Base-by-base conservation (phyloP, 2,329 filamentous ascomycete species). In the Aspergillus ochraceoroseus region DNA sequence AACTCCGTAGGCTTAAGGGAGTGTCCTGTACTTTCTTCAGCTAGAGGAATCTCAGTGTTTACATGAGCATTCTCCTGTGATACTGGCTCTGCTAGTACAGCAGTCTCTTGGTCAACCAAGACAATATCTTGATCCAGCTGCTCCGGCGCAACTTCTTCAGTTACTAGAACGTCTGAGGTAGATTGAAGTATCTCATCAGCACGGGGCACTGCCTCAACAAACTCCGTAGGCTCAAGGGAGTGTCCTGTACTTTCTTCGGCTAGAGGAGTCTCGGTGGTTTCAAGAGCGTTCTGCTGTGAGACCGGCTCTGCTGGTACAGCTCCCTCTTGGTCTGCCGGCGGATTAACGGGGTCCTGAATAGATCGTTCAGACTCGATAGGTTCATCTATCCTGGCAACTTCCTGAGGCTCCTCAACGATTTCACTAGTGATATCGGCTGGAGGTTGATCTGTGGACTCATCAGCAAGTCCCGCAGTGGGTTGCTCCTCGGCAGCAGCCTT, bases 401-500 rank as follows among this genome's bases (percentile, higher is more conserved):
- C 18, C n/a, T 6, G 8, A 14, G 48, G 5, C 13, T 48, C 36
- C 6, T 35, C 29, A 25, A 36, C 28, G 14, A 20, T 8, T 29
- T 48, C 46, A 6, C 27, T 27, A 4, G 38, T 20, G 7, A 18
- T 17, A 5, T 38, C 30, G 5, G 7, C 19, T 9, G 22, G 4
- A 5, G 46, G 41, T 9, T 33, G 15, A n/a, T n/a, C n/a, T n/a
- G 44, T 11, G 7, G 43, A 14, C 11, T 48, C 38, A 19, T 20
- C 17, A 36, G 26, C 22, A 19, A 32, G 25, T 7, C 35, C 32
- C 5, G 18, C 28, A 33, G 18, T 25, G n/a, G 11, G 18, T 14
- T 51, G 46, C 8, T 45, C 44, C 6, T 23, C 7, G 15, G 25
- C 23, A 13, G 43, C 32, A 12, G 25, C 22, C 38, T 46, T 46